phyloP scores from a whole-genome alignment of 805 yeast genomes.

The Spathaspora hagerdaliae region DNA sequence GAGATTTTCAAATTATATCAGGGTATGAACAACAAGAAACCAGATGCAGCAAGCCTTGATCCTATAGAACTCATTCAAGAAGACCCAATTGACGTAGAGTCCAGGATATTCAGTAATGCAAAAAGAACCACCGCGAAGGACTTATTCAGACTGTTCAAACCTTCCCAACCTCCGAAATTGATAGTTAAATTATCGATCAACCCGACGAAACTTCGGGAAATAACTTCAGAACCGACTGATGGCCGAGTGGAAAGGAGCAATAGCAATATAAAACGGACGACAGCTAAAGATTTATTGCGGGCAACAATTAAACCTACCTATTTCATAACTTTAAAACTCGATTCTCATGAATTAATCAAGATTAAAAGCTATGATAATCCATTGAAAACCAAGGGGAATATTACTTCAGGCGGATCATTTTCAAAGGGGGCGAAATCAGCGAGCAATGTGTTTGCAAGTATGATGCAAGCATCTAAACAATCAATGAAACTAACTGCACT shows the following conservation, averaged over 20 bases:
- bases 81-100: constrained; percentile 11
- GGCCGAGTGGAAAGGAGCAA: neutral
- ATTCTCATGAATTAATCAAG: constrained; percentile 19
- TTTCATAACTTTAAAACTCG: constrained; percentile 21
- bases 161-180: constrained; percentile 1
- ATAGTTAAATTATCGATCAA: constrained; percentile 20
- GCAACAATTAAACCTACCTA: neutral
- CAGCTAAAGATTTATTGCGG: neutral
- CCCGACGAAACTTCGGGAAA: constrained; percentile 19
- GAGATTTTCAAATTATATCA: neutral
- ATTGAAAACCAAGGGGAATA: constrained; percentile 22
- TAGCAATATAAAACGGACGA: neutral
- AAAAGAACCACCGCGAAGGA: constrained; percentile 33
- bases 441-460: constrained; percentile 30
- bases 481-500: constrained; percentile 24
- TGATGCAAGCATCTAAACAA: constrained; percentile 32
- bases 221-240: neutral
- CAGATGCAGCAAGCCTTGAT: neutral
- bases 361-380: constrained; percentile 26
- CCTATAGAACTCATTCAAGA: neutral
- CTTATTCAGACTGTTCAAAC: constrained; percentile 48
- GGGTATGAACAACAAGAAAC: neutral
- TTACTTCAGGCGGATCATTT: neutral
- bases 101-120: constrained; percentile 14
- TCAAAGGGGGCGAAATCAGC: constrained; percentile 6